Evolutionary conservation across 148 eudicot genomes (phyloP).

Genomic region (Polygonum maritimum): DNA sequence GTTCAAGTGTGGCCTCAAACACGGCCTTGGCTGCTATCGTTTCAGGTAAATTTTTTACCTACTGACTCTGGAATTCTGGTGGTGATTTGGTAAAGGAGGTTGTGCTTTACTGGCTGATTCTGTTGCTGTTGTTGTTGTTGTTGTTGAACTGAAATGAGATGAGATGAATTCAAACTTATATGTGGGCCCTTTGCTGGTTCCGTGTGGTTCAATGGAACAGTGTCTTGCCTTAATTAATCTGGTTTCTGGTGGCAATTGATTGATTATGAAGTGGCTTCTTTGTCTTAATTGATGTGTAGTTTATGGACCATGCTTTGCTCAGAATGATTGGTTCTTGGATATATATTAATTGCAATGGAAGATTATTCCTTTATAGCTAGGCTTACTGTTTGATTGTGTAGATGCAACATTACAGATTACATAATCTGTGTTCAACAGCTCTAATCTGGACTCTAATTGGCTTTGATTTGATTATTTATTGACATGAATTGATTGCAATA

Average conservation of each 20-base stretch:
- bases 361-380: neutral
- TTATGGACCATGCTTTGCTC: neutral
- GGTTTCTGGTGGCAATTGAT: neutral
- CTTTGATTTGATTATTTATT: neutral
- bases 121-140: neutral
- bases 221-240: neutral
- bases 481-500: neutral
- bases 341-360: neutral
- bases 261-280: neutral
- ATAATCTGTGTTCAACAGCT: neutral
- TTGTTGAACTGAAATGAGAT: neutral
- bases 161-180: neutral
- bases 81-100: neutral
- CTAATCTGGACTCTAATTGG: neutral
- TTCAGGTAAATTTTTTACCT: slow-evolving; percentile 47
- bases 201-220: neutral
- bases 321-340: neutral
- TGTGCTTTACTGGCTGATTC: neutral
- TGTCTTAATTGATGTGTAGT: neutral
- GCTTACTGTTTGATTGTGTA: neutral
- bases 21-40: slow-evolving; percentile 80
- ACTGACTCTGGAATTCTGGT: neutral
- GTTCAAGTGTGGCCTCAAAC: slow-evolving; percentile 74
- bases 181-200: neutral
- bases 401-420: neutral